Percentiles rank a stretch among this genome's conserved stretches.
Evolutionary conservation across 2,329 filamentous ascomycete genomes (phyloP).

Genomic region (Remersonia thermophila): DNA sequence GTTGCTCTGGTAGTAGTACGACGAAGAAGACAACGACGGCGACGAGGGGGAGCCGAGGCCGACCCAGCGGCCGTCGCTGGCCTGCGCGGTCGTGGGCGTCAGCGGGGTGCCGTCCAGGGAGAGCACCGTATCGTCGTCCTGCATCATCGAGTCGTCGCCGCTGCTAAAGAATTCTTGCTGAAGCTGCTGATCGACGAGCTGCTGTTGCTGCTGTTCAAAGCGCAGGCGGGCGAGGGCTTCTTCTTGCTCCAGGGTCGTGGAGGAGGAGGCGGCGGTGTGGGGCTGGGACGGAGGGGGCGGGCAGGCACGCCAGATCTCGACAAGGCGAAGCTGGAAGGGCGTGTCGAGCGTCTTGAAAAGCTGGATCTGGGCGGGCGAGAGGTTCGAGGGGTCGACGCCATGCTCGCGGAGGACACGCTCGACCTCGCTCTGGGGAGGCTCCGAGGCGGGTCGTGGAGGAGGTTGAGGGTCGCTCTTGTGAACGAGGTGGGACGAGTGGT

Average conservation of each 20-base stretch:
- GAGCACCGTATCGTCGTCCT: slow-evolving; percentile 25
- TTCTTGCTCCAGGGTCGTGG: slow-evolving; percentile 44
- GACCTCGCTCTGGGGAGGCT: slow-evolving; percentile 37
- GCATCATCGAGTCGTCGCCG: neutral
- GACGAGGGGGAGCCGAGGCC: neutral
- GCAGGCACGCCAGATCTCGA: slow-evolving; percentile 77
- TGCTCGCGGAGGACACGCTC: slow-evolving; percentile 51
- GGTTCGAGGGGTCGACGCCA: slow-evolving; percentile 54
- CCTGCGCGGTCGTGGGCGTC: slow-evolving; percentile 37
- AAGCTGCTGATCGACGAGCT: slow-evolving; percentile 23
- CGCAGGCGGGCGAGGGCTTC: slow-evolving; percentile 47
- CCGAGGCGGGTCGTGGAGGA: slow-evolving; percentile 36
- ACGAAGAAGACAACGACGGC: slow-evolving; percentile 2
- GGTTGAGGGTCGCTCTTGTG: slow-evolving; percentile 22
- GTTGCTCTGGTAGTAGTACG: slow-evolving; percentile 16
- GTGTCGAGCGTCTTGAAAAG: slow-evolving; percentile 66
- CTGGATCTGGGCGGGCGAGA: slow-evolving; percentile 63
- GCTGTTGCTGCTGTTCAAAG: slow-evolving; percentile 41
- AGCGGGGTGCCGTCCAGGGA: slow-evolving; percentile 42
- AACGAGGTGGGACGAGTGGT: slow-evolving; percentile 59
- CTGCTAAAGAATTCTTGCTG: slow-evolving; percentile 13
- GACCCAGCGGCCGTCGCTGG: slow-evolving; percentile 41
- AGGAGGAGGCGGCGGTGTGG: slow-evolving; percentile 38
- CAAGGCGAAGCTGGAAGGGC: slow-evolving; percentile 58
- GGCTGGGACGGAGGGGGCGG: slow-evolving; percentile 44